phyloP scores from a whole-genome alignment of 495 filamentous ascomycete species.

The Penicillium waksmanii region DNA sequence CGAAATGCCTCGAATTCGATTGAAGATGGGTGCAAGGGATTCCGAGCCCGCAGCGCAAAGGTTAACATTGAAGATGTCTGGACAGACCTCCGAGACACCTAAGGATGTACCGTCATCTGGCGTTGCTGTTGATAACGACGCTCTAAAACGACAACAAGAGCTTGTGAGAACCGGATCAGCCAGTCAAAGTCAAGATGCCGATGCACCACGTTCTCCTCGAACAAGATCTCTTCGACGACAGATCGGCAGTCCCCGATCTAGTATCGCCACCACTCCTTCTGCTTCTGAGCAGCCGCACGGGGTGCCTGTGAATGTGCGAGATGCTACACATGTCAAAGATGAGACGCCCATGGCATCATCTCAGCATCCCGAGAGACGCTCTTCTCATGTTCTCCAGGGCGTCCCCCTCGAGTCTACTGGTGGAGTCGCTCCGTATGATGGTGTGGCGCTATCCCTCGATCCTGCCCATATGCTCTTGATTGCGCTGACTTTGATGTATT shows the following conservation, averaged over 20 bases:
- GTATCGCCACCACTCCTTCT: constrained; percentile 25
- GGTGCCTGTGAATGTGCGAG: constrained; percentile 1
- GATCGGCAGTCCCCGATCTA: constrained; percentile 26
- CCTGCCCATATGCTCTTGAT: too few species aligned
- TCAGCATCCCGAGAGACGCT: constrained; percentile 26
- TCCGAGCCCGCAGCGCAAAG: constrained; percentile 53
- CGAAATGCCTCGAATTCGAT: constrained; percentile 55
- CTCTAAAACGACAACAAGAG: constrained; percentile 50
- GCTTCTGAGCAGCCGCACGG: constrained; percentile 20
- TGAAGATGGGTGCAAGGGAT: constrained; percentile 65
- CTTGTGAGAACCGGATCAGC: constrained; percentile 50
- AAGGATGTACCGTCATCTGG: constrained; percentile 40
- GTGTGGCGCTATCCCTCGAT: constrained; percentile 8
- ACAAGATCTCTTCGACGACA: constrained; percentile 24
- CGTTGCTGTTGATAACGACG: constrained; percentile 54
- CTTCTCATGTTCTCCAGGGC: constrained; percentile 11
- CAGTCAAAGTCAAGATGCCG: constrained; percentile 41
- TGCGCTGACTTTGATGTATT: neutral
- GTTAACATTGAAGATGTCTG: constrained; percentile 46
- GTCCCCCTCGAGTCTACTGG: constrained; percentile 5
- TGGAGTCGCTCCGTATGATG: constrained; percentile 11
- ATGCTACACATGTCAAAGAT: constrained; percentile 12
- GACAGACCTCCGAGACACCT: constrained; percentile 35
- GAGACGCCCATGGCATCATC: constrained; percentile 20
- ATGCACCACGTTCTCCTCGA: constrained; percentile 27